Conservation (phyloP, 768 basidiomycete genomes). For the Nidula microcarpa region DNA sequence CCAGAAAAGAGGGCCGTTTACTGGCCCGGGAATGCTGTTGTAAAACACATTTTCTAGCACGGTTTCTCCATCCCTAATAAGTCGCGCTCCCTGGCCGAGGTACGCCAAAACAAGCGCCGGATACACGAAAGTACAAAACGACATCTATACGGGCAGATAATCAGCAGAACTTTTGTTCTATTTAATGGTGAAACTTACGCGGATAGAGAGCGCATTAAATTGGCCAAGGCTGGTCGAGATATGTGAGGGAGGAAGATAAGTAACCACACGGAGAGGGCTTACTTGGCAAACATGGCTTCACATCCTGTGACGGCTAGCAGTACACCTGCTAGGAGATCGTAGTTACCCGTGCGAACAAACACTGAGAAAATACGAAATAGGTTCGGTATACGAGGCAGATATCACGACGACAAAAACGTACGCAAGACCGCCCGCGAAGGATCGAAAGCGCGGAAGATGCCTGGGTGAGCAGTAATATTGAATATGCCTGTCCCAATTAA, state of each 20-base stretch:
- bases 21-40: conserved; percentile 55
- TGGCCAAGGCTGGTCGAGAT: conserved; percentile 49
- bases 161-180: not conserved
- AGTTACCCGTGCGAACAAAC: conserved; percentile 63
- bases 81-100: conserved; percentile 66
- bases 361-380: conserved; percentile 23
- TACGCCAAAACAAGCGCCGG: conserved; percentile 63
- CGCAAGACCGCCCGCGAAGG: conserved; percentile 63
- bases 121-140: conserved; percentile 52
- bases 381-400: not conserved
- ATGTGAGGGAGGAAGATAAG: not conserved
- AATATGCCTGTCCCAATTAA: conserved; percentile 50
- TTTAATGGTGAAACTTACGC: conserved; percentile 8
- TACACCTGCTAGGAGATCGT: conserved; percentile 59
- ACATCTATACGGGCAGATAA: conserved; percentile 28
- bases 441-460: conserved; percentile 64
- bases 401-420: conserved; percentile 20
- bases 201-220: conserved; percentile 60
- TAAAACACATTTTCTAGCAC: conserved; percentile 62
- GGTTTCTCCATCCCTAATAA: conserved; percentile 46
- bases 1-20: conserved; percentile 58
- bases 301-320: conserved; percentile 68
- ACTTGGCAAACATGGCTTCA: conserved; percentile 71
- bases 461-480: conserved; percentile 53
- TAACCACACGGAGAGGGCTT: conserved; percentile 9